These are phyloP conservation scores for Inga leiocalycina DNA, from an alignment of 306 rosid species.

Conservation along the genomic window DNA sequence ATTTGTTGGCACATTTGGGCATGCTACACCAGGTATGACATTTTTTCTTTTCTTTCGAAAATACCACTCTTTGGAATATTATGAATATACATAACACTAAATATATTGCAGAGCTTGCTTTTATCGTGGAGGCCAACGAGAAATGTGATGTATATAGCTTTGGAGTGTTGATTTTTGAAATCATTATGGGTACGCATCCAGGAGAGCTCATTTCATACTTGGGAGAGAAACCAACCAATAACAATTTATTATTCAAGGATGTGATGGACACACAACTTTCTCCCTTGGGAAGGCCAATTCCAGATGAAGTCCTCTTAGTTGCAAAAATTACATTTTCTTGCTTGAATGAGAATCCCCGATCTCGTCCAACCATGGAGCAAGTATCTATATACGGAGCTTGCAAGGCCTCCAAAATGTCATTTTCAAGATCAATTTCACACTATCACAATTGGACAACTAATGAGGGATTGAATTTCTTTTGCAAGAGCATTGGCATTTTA, in stretches of 20 bases:
- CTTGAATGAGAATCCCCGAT: neutral
- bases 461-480: neutral
- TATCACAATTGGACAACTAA: neutral
- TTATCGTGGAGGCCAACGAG: too few species aligned
- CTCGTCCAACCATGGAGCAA: neutral
- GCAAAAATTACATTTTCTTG: neutral
- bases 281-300: neutral
- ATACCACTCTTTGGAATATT: too few species aligned
- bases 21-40: too few species aligned
- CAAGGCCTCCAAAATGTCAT: neutral
- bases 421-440: neutral
- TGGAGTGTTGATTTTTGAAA: too few species aligned
- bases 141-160: too few species aligned
- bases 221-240: too few species aligned
- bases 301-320: neutral
- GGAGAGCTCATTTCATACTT: neutral
- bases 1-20: too few species aligned
- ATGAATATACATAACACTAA: too few species aligned
- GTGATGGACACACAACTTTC: slow-evolving; percentile 25
- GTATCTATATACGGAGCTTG: neutral
- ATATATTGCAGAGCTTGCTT: too few species aligned
- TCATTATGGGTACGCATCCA: too few species aligned
- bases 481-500: neutral
- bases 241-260: neutral
- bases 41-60: too few species aligned